Evolutionary conservation across 2,329 filamentous ascomycete genomes (phyloP).

Genomic region (Colletotrichum higginsianum): DNA sequence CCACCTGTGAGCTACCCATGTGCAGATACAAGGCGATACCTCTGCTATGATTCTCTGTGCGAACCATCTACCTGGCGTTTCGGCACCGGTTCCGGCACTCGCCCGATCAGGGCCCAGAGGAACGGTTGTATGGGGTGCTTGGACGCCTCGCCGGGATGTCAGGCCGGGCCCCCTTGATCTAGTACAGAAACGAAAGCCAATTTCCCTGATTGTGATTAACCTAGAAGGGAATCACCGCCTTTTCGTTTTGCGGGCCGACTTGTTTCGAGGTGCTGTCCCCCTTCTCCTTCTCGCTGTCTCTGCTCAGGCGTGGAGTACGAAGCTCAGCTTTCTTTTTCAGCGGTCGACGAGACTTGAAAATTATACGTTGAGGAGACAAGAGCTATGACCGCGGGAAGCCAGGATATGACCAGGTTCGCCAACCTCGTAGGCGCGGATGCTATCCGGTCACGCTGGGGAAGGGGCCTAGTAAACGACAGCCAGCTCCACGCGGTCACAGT

Average conservation of each 20-base stretch:
- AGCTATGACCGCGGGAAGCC: conserved; percentile 26
- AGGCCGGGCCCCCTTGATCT: conserved; percentile 39
- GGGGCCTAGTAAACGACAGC: conserved; percentile 6
- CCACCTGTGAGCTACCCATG: neutral
- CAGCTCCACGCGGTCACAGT: conserved; percentile 7
- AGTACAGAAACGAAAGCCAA: conserved; percentile 40
- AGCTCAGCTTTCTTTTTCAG: conserved; percentile 34
- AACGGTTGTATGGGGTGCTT: conserved; percentile 43
- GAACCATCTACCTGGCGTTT: conserved; percentile 41
- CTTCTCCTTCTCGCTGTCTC: neutral
- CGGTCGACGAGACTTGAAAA: conserved; percentile 29
- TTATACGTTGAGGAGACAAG: conserved; percentile 23
- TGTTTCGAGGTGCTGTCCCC: neutral
- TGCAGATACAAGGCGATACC: conserved; percentile 30
- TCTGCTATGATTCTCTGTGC: conserved; percentile 5
- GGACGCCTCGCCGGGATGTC: conserved; percentile 32
- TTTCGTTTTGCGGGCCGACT: conserved; percentile 41
- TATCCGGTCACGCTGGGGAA: conserved; percentile 24
- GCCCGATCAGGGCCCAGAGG: conserved; percentile 42
- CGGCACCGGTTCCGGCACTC: conserved; percentile 44
- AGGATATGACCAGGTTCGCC: conserved; percentile 16
- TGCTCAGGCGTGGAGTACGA: neutral
- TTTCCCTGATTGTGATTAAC: conserved; percentile 43
- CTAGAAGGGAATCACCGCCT: conserved; percentile 41
- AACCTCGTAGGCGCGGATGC: conserved; percentile 32